These are phyloP conservation scores for Tetrapisispora pingtungensis DNA, from an alignment of 805 yeast species.

Conservation along the genomic window DNA sequence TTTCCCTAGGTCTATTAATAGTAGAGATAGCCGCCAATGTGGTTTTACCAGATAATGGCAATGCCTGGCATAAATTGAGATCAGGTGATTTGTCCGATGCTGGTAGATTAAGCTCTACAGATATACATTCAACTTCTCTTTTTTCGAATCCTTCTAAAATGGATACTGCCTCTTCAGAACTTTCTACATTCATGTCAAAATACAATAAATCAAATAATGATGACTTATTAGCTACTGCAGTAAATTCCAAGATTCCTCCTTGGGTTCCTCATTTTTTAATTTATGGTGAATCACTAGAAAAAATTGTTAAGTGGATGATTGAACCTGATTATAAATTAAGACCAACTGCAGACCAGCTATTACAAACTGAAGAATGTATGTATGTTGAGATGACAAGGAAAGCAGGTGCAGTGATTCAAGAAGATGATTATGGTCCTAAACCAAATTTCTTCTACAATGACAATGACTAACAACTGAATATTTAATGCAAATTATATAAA, in stretches of 20 bases:
- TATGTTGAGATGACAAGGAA: slow-evolving; percentile 71
- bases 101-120: slow-evolving; percentile 71
- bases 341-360: slow-evolving; percentile 69
- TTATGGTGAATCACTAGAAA: slow-evolving; percentile 66
- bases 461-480: neutral
- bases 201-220: slow-evolving; percentile 7
- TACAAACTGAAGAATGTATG: slow-evolving; percentile 61
- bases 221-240: neutral
- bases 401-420: slow-evolving; percentile 90
- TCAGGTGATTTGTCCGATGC: slow-evolving; percentile 95
- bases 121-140: slow-evolving; percentile 34
- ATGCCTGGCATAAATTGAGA: slow-evolving; percentile 91
- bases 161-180: slow-evolving; percentile 19
- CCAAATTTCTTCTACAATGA: slow-evolving; percentile 34
- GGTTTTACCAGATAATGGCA: slow-evolving; percentile 88
- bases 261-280: slow-evolving; percentile 85
- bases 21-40: slow-evolving; percentile 95
- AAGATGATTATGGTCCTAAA: slow-evolving; percentile 88
- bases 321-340: slow-evolving; percentile 71
- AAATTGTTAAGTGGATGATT: slow-evolving; percentile 79
- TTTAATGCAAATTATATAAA: too few species aligned
- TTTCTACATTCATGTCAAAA: slow-evolving; percentile 13
- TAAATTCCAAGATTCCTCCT: slow-evolving; percentile 38
- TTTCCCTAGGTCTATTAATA: slow-evolving; percentile 87
- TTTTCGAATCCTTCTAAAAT: slow-evolving; percentile 23